Base-by-base conservation (phyloP, 495 filamentous ascomycete genomes). In the Glarea lozoyensis region DNA sequence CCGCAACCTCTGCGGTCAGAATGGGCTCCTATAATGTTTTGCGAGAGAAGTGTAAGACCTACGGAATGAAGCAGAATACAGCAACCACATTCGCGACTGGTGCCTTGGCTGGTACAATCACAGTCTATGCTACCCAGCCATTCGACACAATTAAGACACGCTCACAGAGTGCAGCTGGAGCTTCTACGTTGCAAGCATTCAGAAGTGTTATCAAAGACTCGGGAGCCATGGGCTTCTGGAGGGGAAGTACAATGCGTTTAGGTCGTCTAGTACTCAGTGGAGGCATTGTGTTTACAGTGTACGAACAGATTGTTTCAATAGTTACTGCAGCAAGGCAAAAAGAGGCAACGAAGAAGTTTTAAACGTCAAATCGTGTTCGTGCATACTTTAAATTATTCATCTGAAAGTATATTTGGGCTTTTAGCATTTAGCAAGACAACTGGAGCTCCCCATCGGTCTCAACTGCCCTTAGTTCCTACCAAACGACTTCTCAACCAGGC, bases 101-200 rank as follows among this genome's bases (percentile, higher is more conserved):
- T 10, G 68, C 72, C 1, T 41, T 78, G 2, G 78, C 79, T 0
- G 79, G 79, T 1, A 66, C 67, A 0, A 55, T 82, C 11, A 83
- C 78, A 2, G 78, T 77, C 10, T 68, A 74, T 38, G 62, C 64
- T 0, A 83, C 79, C 6, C 76, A 82, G 60, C 79, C 79, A 0
- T 82, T 82, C 55, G 79, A 84, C 46, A 74, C 72, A 2, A 65
- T 83, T 35, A 82, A 83, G 61, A 83, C 79, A 1, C 60, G 75
- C 40, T 66, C 68, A 9, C 79, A 83, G 61, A 70, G 71, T 47
- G 72, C 70, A 10, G 46, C 68, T 41, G 68, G 68, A 6, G 70
- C 70, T 13, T 64, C 65, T 10, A 70, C 71, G 3, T 46, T 55
- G 10, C 72, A 80, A 18, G 77, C 76, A 3, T 57, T 72, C n/a